Percentiles rank a stretch among this genome's conserved stretches.
phyloP scores from a whole-genome alignment of 2,329 filamentous ascomycete species.

The Epicoccum sorghinum region DNA sequence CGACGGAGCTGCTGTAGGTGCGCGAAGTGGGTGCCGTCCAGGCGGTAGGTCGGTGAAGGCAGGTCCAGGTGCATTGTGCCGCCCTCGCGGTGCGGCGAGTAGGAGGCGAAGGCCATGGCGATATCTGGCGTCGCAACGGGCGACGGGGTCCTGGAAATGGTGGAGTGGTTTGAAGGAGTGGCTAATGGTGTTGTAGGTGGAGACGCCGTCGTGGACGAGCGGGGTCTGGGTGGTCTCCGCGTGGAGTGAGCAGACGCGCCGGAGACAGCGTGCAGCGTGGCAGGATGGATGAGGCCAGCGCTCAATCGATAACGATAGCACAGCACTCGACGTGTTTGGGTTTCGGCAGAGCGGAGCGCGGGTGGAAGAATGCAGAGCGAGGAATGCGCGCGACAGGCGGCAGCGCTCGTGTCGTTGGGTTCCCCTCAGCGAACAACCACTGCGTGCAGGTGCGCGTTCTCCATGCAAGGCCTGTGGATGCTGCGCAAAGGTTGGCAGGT shows the following conservation, averaged over 20 bases:
- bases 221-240: constrained; percentile 13
- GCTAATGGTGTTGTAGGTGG: constrained; percentile 13
- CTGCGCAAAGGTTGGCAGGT: constrained; percentile 17
- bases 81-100: constrained; percentile 62
- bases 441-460: constrained; percentile 27
- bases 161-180: constrained; percentile 14
- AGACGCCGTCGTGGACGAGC: constrained; percentile 17
- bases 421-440: constrained; percentile 44
- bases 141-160: constrained; percentile 13
- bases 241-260: constrained; percentile 10
- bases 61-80: constrained; percentile 86
- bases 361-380: constrained; percentile 36
- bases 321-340: constrained; percentile 7
- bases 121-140: constrained; percentile 19
- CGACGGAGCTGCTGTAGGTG: constrained; percentile 83
- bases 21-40: constrained; percentile 72
- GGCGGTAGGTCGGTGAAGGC: constrained; percentile 84
- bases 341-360: constrained; percentile 19
- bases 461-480: constrained; percentile 44
- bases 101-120: constrained; percentile 55
- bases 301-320: constrained; percentile 39
- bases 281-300: constrained; percentile 27
- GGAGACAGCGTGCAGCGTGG: constrained; percentile 24
- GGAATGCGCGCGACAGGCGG: constrained; percentile 28
- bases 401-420: constrained; percentile 22